Percentiles rank a stretch among this genome's conserved stretches.
Conservation (phyloP, 441 rosid genomes). For the Brassica hybrid region DNA sequence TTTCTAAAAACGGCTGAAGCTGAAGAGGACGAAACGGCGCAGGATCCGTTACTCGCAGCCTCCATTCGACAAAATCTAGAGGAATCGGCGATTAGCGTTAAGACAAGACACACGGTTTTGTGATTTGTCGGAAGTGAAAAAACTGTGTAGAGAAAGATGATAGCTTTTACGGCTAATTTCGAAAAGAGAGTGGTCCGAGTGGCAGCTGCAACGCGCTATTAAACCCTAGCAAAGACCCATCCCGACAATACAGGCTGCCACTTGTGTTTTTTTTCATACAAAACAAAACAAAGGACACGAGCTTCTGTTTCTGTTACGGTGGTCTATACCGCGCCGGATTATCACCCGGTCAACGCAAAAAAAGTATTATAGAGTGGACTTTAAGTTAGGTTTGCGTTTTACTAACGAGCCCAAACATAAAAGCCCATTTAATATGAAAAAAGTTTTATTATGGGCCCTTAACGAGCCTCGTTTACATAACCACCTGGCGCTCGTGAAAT, state of each 20-base stretch:
- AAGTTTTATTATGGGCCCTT: slow-evolving; percentile 16
- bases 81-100: neutral
- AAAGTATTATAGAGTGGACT: neutral
- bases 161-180: slow-evolving; percentile 46
- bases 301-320: slow-evolving; percentile 20
- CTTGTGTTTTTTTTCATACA: neutral
- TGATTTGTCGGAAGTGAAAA: slow-evolving; percentile 2
- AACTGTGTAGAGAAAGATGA: slow-evolving; percentile 9
- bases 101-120: slow-evolving; percentile 10
- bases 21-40: slow-evolving; percentile 19
- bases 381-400: neutral
- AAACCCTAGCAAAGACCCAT: slow-evolving; percentile 57
- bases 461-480: slow-evolving; percentile 10
- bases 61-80: slow-evolving; percentile 41
- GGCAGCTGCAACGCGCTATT: slow-evolving; percentile 38
- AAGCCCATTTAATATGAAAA: slow-evolving; percentile 2
- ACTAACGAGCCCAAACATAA: neutral
- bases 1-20: slow-evolving; percentile 47
- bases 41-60: slow-evolving; percentile 46
- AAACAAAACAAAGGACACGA: neutral
- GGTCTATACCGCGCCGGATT: slow-evolving; percentile 30
- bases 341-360: slow-evolving; percentile 5
- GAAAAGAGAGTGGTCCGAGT: neutral
- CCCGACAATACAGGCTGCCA: slow-evolving; percentile 1
- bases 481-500: neutral